phyloP scores from a whole-genome alignment of 331 rosid species.

The Phaseolus coccineus region DNA sequence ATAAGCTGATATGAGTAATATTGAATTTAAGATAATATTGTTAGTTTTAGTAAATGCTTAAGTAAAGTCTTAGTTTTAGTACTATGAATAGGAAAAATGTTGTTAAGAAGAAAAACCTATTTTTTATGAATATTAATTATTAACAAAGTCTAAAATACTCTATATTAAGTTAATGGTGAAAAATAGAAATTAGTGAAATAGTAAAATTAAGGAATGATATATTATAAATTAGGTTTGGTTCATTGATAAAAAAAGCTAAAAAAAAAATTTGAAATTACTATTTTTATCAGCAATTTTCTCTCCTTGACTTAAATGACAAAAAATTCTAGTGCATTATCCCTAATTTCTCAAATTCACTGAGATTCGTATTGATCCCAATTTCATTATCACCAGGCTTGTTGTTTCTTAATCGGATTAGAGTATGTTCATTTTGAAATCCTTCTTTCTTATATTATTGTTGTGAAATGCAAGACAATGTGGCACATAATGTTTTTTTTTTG shows the following conservation, averaged over 20 bases:
- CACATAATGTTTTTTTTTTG: no score
- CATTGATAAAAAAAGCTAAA: constrained; percentile 15
- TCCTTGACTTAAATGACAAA: constrained; percentile 32
- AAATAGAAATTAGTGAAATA: no score
- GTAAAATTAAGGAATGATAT: not conserved
- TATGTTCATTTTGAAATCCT: constrained; percentile 34
- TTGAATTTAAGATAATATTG: no score
- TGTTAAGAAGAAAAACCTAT: no score
- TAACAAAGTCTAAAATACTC: no score
- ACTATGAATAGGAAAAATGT: no score
- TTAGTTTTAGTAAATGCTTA: no score
- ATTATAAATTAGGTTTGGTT: not conserved
- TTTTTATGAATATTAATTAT: no score
- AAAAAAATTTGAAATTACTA: constrained; percentile 31
- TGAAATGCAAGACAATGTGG: not conserved
- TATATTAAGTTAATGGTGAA: no score
- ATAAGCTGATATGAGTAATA: no score
- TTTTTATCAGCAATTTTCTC: constrained; percentile 54
- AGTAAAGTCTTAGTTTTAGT: no score
- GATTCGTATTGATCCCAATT: constrained; percentile 23
- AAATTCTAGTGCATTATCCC: constrained; percentile 27
- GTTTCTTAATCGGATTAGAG: constrained; percentile 1
- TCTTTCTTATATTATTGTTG: not conserved
- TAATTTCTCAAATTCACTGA: constrained; percentile 36
- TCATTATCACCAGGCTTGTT: not conserved